Base-by-base conservation (phyloP, 1,139 yeast species). In the Protomyces inouyei region DNA sequence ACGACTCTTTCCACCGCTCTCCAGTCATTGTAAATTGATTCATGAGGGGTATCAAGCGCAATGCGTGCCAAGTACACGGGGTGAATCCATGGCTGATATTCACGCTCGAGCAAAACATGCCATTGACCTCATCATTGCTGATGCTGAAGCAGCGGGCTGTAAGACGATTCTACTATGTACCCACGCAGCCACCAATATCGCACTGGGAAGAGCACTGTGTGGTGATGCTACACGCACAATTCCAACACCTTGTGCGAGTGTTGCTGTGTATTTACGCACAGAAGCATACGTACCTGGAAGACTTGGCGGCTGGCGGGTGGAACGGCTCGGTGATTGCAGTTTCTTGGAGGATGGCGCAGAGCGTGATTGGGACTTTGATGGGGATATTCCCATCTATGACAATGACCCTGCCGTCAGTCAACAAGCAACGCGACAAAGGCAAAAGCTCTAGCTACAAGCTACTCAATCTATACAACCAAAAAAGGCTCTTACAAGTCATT, bases 341-440 rank as follows among this genome's bases (percentile, higher is more conserved):
- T 88, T 84, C 70, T 78, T 89, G 68, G 74, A 80, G 1, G 75
- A 81, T 8, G 96, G 96, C n/a, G 96, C 89, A 74, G 96, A 88
- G 75, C 88, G 90, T 93, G 87, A 87, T 73, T 89, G 96, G 96
- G 83, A 85, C 69, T 89, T 89, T 77, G 84, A 83, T 72, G 77
- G 75, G 77, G 71, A 52, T 65, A 40, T 40, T 18, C 56, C 59
- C 25, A 36, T 51, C 40, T 40, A 60, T 28, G 59, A 46, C 48
- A 60, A 60, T 21, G 64, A 60, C 32, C 59, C 64, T 16, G 48
- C 48, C 25, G 25, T 43, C 48, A 43, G 18, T 18, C 48, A n/a
- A 4, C 18, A 18, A 43, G 18, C 32, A 28, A 28, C 32, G 32
- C 32, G 32, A 28, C 32, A 28, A 6, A 28, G 8, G 32, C 32